A percentile compares a stretch with the other conserved stretches of the same genome.
phyloP scores from a whole-genome alignment of 129 eudicot genomes.

The Pulicaria dysenterica region DNA sequence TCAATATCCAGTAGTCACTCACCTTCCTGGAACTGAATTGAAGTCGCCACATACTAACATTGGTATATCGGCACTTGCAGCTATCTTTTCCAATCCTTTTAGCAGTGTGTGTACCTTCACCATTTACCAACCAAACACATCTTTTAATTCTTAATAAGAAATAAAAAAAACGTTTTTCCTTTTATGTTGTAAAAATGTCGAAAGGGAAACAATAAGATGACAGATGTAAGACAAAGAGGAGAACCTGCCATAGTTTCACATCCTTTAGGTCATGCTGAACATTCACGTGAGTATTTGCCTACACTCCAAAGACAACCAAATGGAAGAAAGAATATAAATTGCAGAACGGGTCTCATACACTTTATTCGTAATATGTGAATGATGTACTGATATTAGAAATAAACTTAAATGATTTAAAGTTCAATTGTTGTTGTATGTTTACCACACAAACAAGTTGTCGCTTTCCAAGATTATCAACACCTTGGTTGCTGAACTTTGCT shows the following conservation, averaged over 20 bases:
- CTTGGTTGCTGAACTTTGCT: constrained; percentile 89
- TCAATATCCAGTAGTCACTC: constrained; percentile 4
- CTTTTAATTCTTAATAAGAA: constrained; percentile 5
- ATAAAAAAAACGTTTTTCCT: not conserved
- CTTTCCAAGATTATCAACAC: constrained; percentile 79
- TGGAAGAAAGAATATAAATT: constrained; percentile 7
- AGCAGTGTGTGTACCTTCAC: constrained; percentile 54
- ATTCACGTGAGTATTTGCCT: constrained; percentile 97
- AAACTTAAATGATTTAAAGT: not conserved
- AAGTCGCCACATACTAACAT: constrained; percentile 61
- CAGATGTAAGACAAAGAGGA: not conserved
- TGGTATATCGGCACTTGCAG: constrained; percentile 58
- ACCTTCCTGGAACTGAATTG: constrained; percentile 58
- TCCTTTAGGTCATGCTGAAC: constrained; percentile 91
- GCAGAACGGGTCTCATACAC: not conserved
- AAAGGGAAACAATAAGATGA: too few relatives aligned
- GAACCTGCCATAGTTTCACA: constrained; percentile 97
- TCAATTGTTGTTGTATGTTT: not conserved
- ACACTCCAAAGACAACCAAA: constrained; percentile 6
- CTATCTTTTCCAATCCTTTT: constrained; percentile 59
- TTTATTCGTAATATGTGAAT: not conserved
- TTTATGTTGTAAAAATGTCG: not conserved
- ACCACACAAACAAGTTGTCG: constrained; percentile 99
- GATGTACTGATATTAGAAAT: not conserved
- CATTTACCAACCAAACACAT: constrained; percentile 9